A percentile compares a stretch with the other conserved stretches of the same genome.
Conservation (phyloP, 768 basidiomycete genomes). For the Kwoniella botswanensis region DNA sequence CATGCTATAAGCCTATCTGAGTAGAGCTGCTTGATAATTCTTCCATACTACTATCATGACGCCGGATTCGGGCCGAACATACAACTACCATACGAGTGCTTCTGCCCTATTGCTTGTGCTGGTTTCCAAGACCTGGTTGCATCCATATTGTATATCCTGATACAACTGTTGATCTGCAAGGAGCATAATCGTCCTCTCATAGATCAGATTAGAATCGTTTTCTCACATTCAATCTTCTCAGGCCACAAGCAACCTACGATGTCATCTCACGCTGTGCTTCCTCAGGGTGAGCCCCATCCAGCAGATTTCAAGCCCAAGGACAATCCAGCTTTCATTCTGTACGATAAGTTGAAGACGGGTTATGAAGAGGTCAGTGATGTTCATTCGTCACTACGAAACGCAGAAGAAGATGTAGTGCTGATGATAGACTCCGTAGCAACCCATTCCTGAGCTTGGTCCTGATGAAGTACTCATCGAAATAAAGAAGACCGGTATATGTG, state of each 20-base stretch:
- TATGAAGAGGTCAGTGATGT: conserved; percentile 41
- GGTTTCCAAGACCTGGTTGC: neutral
- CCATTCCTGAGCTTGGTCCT: conserved; percentile 59
- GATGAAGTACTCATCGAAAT: conserved; percentile 85
- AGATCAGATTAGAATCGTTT: neutral
- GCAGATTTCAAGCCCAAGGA: conserved; percentile 38
- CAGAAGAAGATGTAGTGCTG: neutral
- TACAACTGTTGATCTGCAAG: too few species aligned
- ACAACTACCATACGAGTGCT: neutral
- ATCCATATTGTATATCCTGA: neutral
- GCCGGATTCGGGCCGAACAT: conserved; percentile 11
- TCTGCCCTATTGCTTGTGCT: neutral
- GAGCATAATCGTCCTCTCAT: too few species aligned
- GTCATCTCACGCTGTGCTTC: conserved; percentile 23
- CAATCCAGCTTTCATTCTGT: conserved; percentile 53
- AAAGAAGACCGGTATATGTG: conserved; percentile 93
- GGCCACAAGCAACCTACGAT: conserved; percentile 9
- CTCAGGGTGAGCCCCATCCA: conserved; percentile 18
- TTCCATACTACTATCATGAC: neutral
- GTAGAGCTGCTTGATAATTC: neutral
- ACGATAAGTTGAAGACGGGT: conserved; percentile 44
- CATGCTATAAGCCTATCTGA: too few species aligned
- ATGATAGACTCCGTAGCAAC: conserved; percentile 28
- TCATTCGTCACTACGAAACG: neutral
- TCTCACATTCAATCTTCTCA: neutral